Base-by-base conservation (phyloP, 2,329 filamentous ascomycete genomes). In the Colletotrichum sp. region DNA sequence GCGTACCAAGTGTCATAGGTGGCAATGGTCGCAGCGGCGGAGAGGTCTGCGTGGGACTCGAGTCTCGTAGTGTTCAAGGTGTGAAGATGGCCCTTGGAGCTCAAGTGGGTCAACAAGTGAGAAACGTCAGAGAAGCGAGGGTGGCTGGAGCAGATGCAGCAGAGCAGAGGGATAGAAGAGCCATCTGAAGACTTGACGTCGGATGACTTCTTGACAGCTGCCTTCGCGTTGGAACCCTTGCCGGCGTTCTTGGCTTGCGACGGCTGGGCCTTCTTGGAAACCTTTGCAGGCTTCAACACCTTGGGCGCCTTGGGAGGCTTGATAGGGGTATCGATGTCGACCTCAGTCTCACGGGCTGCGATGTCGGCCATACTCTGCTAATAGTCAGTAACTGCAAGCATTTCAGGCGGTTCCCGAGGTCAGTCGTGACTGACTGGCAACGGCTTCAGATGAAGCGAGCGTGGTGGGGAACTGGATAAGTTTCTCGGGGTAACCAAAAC, bases 71-170 rank as follows among this genome's bases (percentile, higher is more conserved):
- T 95, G 87, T 96, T 98, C 81, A 95, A 93, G 82, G 95, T 91
- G 76, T 95, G 93, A 39, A 98, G 88, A 83, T 99, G 96, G n/a
- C 94, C 94, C 83, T 98, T 98, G 78, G 96, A 98, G 76, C 94
- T 92, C 77, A 98, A 92, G 82, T 99, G 96, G 15, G 96, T 99
- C 82, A 99, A 91, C 49, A 98, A 89, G 84, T 98, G 96, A 39
- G 96, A 98, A 60, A 96, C 89, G 84, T 99, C 96, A 72, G 95
- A 98, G 86, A 98, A 98, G 34, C 86, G 91, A 52, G 95, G 95
- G 76, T 90, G 90, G 79, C 93, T 95, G 44, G 94, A 93, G 83
- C 96, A 99, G 79, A 98, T 93, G 81, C 90, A 93, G 91, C 96
- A 99, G 79, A 92, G 87, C 65, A 98, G 91, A 72, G 94, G 92